These are phyloP conservation scores for Sonneratia caseolaris DNA, from an alignment of 345 rosid genomes.

Conservation along the genomic window DNA sequence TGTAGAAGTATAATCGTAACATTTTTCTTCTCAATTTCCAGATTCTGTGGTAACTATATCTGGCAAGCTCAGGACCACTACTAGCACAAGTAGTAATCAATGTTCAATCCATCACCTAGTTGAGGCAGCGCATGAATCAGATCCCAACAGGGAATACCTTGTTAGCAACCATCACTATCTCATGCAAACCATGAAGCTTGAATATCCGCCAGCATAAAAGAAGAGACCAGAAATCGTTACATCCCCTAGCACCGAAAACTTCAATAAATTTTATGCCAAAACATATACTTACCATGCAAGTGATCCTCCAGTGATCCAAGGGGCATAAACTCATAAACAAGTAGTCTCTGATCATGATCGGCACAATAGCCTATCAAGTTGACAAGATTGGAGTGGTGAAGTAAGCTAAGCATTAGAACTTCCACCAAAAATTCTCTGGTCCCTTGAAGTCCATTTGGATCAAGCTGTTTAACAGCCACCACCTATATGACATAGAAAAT, in stretches of 20 bases:
- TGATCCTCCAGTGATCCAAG: constrained; percentile 94
- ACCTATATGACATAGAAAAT: constrained; percentile 32
- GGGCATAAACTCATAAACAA: constrained; percentile 94
- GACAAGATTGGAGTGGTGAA: constrained; percentile 89
- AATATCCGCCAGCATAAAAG: neutral
- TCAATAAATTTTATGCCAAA: neutral
- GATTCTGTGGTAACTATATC: neutral
- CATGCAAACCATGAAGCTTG: neutral
- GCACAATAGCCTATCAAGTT: constrained; percentile 97
- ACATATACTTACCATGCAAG: constrained; percentile 63
- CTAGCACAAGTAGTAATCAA: neutral
- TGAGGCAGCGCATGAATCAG: no score
- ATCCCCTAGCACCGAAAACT: neutral
- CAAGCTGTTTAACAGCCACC: constrained; percentile 93
- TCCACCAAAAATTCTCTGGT: constrained; percentile 96
- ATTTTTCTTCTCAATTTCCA: neutral
- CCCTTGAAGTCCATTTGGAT: constrained; percentile 92
- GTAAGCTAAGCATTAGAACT: constrained; percentile 94
- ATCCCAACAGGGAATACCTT: no score
- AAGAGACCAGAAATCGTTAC: neutral
- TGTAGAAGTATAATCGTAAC: neutral
- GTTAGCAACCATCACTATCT: neutral
- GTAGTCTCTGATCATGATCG: constrained; percentile 94
- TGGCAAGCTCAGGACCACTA: neutral
- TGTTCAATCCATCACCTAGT: no score